Percentiles rank a stretch among this genome's conserved stretches.
phyloP scores from a whole-genome alignment of 192 early-diverging fungal species.

The Cladochytrium replicatum region DNA sequence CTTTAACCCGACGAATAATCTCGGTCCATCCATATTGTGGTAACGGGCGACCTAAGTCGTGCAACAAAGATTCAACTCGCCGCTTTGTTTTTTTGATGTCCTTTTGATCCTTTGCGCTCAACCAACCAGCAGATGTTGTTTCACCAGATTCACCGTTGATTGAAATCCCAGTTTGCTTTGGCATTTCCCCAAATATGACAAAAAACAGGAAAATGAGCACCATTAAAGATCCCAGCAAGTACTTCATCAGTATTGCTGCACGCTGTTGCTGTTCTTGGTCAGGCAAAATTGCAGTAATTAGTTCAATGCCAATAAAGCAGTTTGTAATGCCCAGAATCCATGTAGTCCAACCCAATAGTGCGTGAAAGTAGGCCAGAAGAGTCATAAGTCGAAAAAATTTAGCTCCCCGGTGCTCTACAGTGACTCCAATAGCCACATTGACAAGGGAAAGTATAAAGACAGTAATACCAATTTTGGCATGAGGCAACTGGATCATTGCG shows the following conservation, averaged over 20 bases:
- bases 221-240: background rate
- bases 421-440: background rate
- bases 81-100: background rate
- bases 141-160: background rate
- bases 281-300: background rate
- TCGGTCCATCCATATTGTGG: too few relatives aligned
- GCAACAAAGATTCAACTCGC: background rate
- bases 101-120: background rate
- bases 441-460: background rate
- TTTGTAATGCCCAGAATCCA: too few relatives aligned
- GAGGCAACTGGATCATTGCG: background rate
- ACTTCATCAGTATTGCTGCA: background rate
- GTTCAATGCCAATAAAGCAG: too few relatives aligned
- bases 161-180: background rate
- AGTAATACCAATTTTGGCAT: background rate
- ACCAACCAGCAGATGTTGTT: background rate
- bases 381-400: background rate
- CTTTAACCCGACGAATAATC: too few relatives aligned
- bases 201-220: background rate
- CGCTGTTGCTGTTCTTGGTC: background rate
- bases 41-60: background rate
- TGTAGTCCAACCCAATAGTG: background rate
- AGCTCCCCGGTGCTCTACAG: background rate
- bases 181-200: background rate
- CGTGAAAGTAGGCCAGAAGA: background rate